Evolutionary conservation across 768 basidiomycete genomes (phyloP), one percentile per base, ranked within the genome.

Genomic region (Panaeolus cyanescens): DNA sequence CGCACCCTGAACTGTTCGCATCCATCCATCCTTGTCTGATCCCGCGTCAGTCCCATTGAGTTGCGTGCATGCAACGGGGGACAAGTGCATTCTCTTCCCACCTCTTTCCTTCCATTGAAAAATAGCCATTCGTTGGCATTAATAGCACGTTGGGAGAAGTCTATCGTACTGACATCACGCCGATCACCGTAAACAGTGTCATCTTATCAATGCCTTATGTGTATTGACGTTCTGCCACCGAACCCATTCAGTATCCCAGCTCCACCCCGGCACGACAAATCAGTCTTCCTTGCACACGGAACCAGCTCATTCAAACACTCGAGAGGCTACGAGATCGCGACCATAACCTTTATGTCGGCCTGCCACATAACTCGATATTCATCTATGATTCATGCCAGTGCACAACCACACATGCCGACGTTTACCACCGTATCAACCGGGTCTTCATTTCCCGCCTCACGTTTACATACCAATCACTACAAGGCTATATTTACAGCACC

Each of bases 71-170:
- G 37, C 54, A 17, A 37, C 28, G 32, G 55, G 54, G 53, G 54
- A n/a, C n/a, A n/a, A n/a, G 25, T 37, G 12, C 53, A 59, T 37
- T 53, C 30, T 40, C 54, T 50, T 28, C 45, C 40, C 28, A 28
- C 30, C 25, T 25, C 25, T 50, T 50, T 28, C 12, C 45, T 28
- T n/a, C n/a, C 45, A 50, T 50, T 28, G 30, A 50, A 50, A 33
- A 55, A 33, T 55, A 39, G 33, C 25, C 55, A 55, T 40, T 55
- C 55, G 55, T 50, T 55, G 40, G 59, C 59, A 22, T 59, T 50
- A 37, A 20, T 53, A 36, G 54, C 59, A 33, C 36, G 30, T 30
- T 53, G 25, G 17, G 30, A 54, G 53, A 55, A 59, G 59, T 28
- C 53, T 55, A 54, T 50, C 19, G 36, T 39, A 34, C 28, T 33